These are phyloP conservation scores for Neocallimastix lanati DNA, from an alignment of 192 early-diverging fungal genomes.

Conservation along the genomic window DNA sequence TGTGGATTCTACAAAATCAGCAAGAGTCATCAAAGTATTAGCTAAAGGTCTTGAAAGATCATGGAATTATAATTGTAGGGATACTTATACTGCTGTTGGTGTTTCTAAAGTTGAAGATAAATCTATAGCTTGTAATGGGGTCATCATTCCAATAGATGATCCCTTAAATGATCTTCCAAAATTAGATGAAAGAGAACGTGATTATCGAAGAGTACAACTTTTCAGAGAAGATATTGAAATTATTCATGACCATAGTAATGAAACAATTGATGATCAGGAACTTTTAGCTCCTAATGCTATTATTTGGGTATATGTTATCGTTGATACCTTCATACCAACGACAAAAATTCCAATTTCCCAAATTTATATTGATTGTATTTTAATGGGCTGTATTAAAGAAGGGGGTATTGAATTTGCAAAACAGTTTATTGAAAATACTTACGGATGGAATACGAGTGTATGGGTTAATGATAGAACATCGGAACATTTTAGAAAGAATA, in stretches of 20 bases:
- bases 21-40: background rate
- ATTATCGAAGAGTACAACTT: background rate
- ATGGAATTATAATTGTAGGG: background rate
- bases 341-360: background rate
- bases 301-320: background rate
- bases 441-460: background rate
- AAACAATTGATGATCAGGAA: background rate
- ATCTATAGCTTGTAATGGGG: background rate
- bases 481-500: background rate
- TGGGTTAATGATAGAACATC: background rate
- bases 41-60: background rate
- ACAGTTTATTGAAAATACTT: background rate
- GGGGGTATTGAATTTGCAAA: background rate
- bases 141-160: background rate
- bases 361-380: background rate
- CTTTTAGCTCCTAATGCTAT: background rate
- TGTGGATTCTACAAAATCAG: background rate
- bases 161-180: background rate
- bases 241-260: background rate
- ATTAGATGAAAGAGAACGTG: background rate
- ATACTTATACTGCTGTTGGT: background rate
- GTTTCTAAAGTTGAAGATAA: background rate
- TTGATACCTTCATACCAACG: background rate
- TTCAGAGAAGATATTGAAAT: background rate
- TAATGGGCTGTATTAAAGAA: background rate